A percentile compares a stretch with the other conserved stretches of the same genome.
phyloP scores from a whole-genome alignment of 2,329 filamentous ascomycete species.

The Colletotrichum phormii region DNA sequence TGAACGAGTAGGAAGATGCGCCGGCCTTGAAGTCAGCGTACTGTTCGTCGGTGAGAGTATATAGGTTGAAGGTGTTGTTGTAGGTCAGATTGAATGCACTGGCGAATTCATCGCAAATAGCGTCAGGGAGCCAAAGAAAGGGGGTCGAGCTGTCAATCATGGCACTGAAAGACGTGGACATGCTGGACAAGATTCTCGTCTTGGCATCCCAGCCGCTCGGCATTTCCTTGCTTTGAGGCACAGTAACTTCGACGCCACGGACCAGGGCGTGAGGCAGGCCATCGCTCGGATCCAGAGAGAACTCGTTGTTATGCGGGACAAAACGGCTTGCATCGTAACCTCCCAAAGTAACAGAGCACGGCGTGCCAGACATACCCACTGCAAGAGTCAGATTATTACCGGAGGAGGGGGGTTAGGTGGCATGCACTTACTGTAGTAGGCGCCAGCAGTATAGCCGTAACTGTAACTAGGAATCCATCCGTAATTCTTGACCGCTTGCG shows the following conservation, averaged over 20 bases:
- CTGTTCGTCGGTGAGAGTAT: slow-evolving; percentile 71
- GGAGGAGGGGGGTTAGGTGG: slow-evolving; percentile 31
- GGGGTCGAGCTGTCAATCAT: slow-evolving; percentile 74
- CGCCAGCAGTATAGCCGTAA: slow-evolving; percentile 81
- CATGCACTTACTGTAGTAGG: slow-evolving; percentile 71
- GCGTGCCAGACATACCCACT: slow-evolving; percentile 54
- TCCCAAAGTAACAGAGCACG: slow-evolving; percentile 73
- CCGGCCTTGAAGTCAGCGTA: slow-evolving; percentile 57
- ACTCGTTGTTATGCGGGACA: slow-evolving; percentile 68
- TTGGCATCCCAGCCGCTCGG: slow-evolving; percentile 53
- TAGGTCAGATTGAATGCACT: slow-evolving; percentile 72
- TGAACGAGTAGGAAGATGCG: slow-evolving; percentile 61
- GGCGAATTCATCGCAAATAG: slow-evolving; percentile 74
- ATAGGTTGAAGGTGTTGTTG: slow-evolving; percentile 72
- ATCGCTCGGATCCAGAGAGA: slow-evolving; percentile 65
- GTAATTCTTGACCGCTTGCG: slow-evolving; percentile 68
- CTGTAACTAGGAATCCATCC: slow-evolving; percentile 77
- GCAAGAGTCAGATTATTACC: slow-evolving; percentile 42
- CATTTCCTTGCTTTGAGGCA: slow-evolving; percentile 45
- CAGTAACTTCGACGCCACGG: slow-evolving; percentile 63
- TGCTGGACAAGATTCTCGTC: slow-evolving; percentile 53
- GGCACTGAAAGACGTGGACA: slow-evolving; percentile 61
- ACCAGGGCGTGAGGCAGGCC: slow-evolving; percentile 70
- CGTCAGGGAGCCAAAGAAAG: slow-evolving; percentile 71
- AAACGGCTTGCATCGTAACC: slow-evolving; percentile 76